A percentile compares a stretch with the other conserved stretches of the same genome.
These are phyloP conservation scores for Hawksworthiomyces lignivorus DNA, from an alignment of 2,329 filamentous ascomycete species.

Conservation along the genomic window DNA sequence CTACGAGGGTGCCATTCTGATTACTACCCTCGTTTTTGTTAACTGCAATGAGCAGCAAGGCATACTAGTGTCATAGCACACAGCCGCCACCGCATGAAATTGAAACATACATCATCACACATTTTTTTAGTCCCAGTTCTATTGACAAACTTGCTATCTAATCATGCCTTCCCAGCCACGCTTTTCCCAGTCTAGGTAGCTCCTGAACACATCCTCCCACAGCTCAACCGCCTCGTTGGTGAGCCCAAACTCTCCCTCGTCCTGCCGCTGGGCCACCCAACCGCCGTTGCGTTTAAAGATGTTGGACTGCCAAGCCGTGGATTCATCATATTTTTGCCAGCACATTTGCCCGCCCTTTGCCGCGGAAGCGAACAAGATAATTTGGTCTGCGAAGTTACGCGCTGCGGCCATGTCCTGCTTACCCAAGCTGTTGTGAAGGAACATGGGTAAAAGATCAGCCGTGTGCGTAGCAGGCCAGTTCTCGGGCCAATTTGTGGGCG, in stretches of 20 bases:
- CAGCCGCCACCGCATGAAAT: no score
- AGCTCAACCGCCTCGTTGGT: neutral
- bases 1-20: no score
- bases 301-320: neutral
- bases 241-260: neutral
- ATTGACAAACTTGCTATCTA: no score
- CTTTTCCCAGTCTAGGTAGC: neutral
- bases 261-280: neutral
- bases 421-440: neutral
- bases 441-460: neutral
- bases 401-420: neutral
- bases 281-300: neutral
- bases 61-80: no score
- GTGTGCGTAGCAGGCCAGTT: conserved; percentile 2
- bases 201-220: conserved; percentile 1
- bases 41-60: no score
- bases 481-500: neutral
- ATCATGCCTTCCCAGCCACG: conserved; percentile 1
- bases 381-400: neutral
- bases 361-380: neutral
- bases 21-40: no score
- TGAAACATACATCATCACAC: no score
- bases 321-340: neutral
- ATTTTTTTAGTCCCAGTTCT: no score
- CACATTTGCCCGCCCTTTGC: neutral